A percentile compares a stretch with the other conserved stretches of the same genome.
These are phyloP conservation scores for Candida sojae DNA, from an alignment of 1,139 yeast genomes.

Conservation along the genomic window DNA sequence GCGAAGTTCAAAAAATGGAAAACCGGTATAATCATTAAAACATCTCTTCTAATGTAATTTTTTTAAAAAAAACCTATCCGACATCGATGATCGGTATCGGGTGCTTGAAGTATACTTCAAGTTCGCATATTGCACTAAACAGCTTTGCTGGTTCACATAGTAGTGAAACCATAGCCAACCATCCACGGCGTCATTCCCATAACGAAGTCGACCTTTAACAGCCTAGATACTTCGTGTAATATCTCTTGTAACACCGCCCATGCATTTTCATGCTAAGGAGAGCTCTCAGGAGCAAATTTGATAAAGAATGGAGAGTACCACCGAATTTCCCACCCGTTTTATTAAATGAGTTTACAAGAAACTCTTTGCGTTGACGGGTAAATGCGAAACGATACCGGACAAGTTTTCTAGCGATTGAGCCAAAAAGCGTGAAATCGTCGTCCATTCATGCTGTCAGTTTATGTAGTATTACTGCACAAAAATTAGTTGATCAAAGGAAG, in stretches of 20 bases:
- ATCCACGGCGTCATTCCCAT: conserved; percentile 75
- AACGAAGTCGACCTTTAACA: conserved; percentile 16
- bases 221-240: conserved; percentile 7
- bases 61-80: conserved; percentile 35
- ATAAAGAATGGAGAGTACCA: conserved; percentile 63
- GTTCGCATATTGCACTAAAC: conserved; percentile 82
- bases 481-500: too few relatives aligned
- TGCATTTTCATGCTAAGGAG: conserved; percentile 64
- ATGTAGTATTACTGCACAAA: background rate
- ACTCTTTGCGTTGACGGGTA: conserved; percentile 62
- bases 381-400: conserved; percentile 61
- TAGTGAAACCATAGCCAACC: conserved; percentile 50
- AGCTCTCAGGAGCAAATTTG: conserved; percentile 62
- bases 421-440: conserved; percentile 12
- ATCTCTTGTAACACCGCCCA: conserved; percentile 77
- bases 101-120: conserved; percentile 42
- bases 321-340: conserved; percentile 84
- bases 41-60: too few relatives aligned
- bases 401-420: conserved; percentile 35
- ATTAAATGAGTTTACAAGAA: conserved; percentile 7
- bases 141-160: conserved; percentile 22
- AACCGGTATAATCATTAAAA: background rate
- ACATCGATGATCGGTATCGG: conserved; percentile 81
- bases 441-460: too few relatives aligned
- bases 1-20: background rate